Conservation (phyloP, 805 yeast species). For the Torulaspora gathmanii region DNA sequence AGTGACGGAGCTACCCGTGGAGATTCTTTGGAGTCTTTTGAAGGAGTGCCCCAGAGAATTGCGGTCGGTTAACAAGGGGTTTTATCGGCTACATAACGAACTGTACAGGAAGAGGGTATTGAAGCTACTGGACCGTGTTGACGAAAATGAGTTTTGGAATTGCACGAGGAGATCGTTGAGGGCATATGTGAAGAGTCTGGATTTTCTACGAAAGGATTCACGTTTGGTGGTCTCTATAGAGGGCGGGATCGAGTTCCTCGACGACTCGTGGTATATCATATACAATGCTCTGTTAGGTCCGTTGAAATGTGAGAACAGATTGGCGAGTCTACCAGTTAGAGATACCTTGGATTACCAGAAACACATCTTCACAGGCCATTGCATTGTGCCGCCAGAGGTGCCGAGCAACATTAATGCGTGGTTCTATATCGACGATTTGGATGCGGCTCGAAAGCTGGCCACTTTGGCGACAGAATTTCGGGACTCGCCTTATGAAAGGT, state of each 20-base stretch:
- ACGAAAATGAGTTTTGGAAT: conserved; percentile 12
- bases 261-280: conserved; percentile 25
- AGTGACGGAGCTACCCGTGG: conserved; percentile 10
- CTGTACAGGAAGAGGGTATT: conserved; percentile 14
- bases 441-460: conserved; percentile 12
- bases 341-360: conserved; percentile 12
- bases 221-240: conserved; percentile 2
- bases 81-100: conserved; percentile 16
- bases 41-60: conserved; percentile 11
- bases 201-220: conserved; percentile 13
- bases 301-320: conserved; percentile 12
- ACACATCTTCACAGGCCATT: conserved; percentile 12
- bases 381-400: conserved; percentile 7
- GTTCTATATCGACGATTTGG: conserved; percentile 17
- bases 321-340: not conserved
- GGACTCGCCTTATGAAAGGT: conserved; percentile 11
- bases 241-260: conserved; percentile 10
- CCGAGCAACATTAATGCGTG: conserved; percentile 19
- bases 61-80: conserved; percentile 8
- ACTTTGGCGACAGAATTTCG: conserved; percentile 18
- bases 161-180: conserved; percentile 1
- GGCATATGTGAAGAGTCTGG: conserved; percentile 14
- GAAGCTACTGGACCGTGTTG: conserved; percentile 4
- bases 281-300: conserved; percentile 15
- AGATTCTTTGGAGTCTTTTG: conserved; percentile 10